Base-by-base conservation (phyloP, 2,329 filamentous ascomycete species). In the Penicillium olsonii region DNA sequence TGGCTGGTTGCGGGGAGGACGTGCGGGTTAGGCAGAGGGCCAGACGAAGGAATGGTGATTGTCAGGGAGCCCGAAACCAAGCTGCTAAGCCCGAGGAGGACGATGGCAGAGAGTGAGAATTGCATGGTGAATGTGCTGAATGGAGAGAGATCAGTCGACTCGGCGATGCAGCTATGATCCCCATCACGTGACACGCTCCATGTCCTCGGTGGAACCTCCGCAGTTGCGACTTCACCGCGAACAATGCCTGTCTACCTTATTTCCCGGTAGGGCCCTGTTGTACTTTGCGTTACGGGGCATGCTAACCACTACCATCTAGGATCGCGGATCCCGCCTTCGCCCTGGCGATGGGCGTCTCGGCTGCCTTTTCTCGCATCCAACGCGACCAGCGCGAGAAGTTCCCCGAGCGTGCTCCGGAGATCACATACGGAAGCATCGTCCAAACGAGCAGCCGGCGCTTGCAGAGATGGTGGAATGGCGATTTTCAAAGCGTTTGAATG, bases 321-420 rank as follows among this genome's bases (percentile, higher is more conserved):
- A 55, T 76, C 52, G 73, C 70, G 5, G 80, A 83, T 59, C 80
- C 80, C 26, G 46, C 83, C 50, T 83, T 83, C 59, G 79, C 80
- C 19, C 48, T 67, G 17, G 45, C 60, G 19, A 80, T 83, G 60
- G 80, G 80, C 40, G 62, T 76, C 9, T 73, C 75, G 8, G 78
- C 80, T n/a, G 76, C 80, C 11, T 65, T 73, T 18, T 66, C 78
- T 17, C 75, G 79, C n/a, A 79, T 83, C 55, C 77, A 75, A 48
- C 74, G 79, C 11, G 80, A 83, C 55, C 75, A 82, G 62, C 71
- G 67, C 35, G 78, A 80, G 55, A 73, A 75, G 56, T 63, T 69
- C 37, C 73, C 70, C 4, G 64, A 69, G 22, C 60, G 62, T 24
- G 67, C 69, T 14, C 57, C 63, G 9, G 66, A 71, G 40, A 64